Base-by-base conservation (phyloP, 331 rosid species). In the Acacia concinna region DNA sequence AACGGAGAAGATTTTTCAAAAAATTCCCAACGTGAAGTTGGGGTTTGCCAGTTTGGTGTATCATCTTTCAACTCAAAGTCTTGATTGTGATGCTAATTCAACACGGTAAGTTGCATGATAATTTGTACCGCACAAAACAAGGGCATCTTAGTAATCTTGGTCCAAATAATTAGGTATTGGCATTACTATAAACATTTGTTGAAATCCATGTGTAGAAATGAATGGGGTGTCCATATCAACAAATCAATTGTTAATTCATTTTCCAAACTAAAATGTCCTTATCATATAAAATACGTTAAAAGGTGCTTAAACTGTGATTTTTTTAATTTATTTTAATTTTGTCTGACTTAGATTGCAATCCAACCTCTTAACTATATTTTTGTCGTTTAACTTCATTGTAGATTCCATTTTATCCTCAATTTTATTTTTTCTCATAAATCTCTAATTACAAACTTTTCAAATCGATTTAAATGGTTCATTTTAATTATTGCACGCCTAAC, bases 91-190 rank as follows among this genome's bases (percentile, higher is more conserved):
- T 43, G 38, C 43, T 38, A 1, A 57, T 31, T 68, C 72, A 69
- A 68, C 75, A 46, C 27, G 46, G 30, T 28, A 68, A 20, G 15
- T 6, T 54, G 40, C 28, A 11, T 37, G 32, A 27, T 12, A 31
- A 17, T 13, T 12, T 68, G 83, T 74, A 74, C 80, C 74, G 38
- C 64, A 68, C 81, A 49, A 69, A 32, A 18, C 56, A 43, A 62
- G 78, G 87, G 81, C 62, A 38, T 62, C 20, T n/a, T 0, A 52
- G 84, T 79, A 79, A 75, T 69, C 68, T 79, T 38, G 27, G 25
- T 47, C 51, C 62, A 20, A 28, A 27, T 1, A 46, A 18, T 71
- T 71, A 27, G 32, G 59, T 21, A 31, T 68, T 34, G 34, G 11
- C 25, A 68, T 56, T 23, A 10, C 28, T 38, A 4, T 12, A 44